phyloP scores from a whole-genome alignment of 2,329 filamentous ascomycete genomes.

The Ophiocordyceps camponoti-rufipedis region DNA sequence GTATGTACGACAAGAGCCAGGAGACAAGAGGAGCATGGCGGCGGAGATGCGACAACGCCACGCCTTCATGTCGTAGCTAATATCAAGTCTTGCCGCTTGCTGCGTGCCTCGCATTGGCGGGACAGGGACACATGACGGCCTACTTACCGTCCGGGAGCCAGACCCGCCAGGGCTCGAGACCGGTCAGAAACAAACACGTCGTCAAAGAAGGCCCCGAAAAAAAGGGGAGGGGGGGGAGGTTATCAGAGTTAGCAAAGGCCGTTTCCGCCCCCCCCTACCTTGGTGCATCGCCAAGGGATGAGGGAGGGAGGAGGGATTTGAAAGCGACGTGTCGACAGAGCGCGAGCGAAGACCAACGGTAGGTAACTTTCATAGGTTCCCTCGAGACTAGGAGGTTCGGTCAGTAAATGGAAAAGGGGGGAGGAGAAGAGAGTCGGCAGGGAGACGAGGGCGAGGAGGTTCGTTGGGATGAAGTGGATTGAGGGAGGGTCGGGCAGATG shows the following conservation, averaged over 20 bases:
- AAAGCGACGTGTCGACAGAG: background rate
- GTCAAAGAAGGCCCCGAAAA: background rate
- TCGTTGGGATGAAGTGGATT: background rate
- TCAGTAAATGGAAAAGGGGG: background rate
- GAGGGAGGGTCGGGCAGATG: background rate
- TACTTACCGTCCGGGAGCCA: background rate
- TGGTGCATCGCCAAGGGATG: background rate
- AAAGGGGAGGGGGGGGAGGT: background rate
- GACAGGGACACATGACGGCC: background rate
- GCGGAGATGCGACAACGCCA: background rate
- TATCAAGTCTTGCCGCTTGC: background rate
- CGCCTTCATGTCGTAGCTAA: background rate
- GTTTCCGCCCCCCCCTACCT: background rate
- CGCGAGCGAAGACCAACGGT: background rate
- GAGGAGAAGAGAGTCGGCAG: background rate
- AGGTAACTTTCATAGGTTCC: background rate
- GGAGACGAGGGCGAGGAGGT: background rate
- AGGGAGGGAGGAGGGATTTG: background rate
- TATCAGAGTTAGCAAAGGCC: background rate
- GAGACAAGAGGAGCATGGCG: background rate
- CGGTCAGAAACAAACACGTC: background rate
- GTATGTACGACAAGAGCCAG: background rate
- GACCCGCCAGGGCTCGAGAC: background rate
- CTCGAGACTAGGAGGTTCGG: background rate
- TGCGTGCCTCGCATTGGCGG: background rate